Evolutionary conservation across 495 filamentous ascomycete species (phyloP), one percentile per base, ranked within the genome.

Genomic region (Podospora conica): DNA sequence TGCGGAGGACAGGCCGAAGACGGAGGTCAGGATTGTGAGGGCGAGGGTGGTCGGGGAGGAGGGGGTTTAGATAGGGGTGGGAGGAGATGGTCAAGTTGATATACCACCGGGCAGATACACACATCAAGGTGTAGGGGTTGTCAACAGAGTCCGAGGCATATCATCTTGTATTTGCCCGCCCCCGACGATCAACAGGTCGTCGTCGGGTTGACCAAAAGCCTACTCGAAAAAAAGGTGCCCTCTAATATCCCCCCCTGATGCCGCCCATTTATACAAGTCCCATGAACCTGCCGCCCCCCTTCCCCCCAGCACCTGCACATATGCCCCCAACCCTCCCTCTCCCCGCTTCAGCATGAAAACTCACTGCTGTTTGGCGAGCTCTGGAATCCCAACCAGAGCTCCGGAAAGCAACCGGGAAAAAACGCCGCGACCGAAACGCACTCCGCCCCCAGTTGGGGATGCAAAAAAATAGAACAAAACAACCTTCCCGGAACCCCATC

Each of bases 1-100:
- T 20, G 72, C 70, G 20, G 90, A 92, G 65, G 95, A 98, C 76
- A 77, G 89, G 71, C 95, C 95, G 3, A 71, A 84, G 56, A 91
- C 94, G 68, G 88, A 96, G 70, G 87, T 98, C 31, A 92, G 85
- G 78, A 96, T 98, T 71, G 75, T 90, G 21, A 85, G 78, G 66
- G 91, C 92, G 10, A 83, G 78, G 59, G 81, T 96, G 18, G 70
- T 90, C 27, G 85, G 90, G 66, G 80, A 80, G 48, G 85, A 81
- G 1, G 83, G 21, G n/a, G 29, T 3, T 12, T 56, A 22, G n/a
- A n/a, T n/a, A 64, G 20, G 1, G 15, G 61, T 9, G 20, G 23
- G 20, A 3, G 9, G 9, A 9, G 1, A 20, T 21, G 8, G 33
- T 48, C 8, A 2, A 24, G 59, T 15, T 9, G 18, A 23, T 23